Evolutionary conservation across 2,329 filamentous ascomycete species (phyloP).

Genomic region (Didymella pinodella): DNA sequence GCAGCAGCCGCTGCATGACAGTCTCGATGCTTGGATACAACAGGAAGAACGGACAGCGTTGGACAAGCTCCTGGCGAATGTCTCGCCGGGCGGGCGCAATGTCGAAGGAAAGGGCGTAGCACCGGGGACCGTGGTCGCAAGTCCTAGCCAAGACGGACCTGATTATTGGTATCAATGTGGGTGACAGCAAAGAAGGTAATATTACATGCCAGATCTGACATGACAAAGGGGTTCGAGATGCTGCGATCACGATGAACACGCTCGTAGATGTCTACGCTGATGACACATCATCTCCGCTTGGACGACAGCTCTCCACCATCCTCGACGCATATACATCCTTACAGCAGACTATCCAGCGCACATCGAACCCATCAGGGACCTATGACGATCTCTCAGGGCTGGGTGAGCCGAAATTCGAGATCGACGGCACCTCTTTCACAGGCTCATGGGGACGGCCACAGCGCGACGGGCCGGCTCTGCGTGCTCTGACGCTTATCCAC

Average conservation of each 20-base stretch:
- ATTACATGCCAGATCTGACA: constrained; percentile 10
- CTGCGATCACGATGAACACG: constrained; percentile 54
- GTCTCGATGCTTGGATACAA: constrained; percentile 49
- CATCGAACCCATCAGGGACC: constrained; percentile 49
- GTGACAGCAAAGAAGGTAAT: neutral
- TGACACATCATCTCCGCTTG: constrained; percentile 37
- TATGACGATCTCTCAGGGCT: constrained; percentile 50
- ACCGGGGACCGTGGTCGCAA: constrained; percentile 54
- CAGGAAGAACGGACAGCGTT: constrained; percentile 48
- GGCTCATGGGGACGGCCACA: constrained; percentile 55
- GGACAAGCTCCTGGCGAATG: constrained; percentile 53
- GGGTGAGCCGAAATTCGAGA: constrained; percentile 56
- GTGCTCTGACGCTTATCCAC: constrained; percentile 53
- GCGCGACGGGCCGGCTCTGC: constrained; percentile 55
- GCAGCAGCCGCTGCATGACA: constrained; percentile 41
- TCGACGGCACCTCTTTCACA: constrained; percentile 48
- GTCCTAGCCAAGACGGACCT: constrained; percentile 51
- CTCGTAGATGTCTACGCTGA: constrained; percentile 52
- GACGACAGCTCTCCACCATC: constrained; percentile 39
- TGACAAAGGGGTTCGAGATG: constrained; percentile 53
- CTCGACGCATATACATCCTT: constrained; percentile 46
- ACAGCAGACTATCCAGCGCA: constrained; percentile 50
- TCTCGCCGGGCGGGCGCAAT: constrained; percentile 53
- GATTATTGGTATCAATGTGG: constrained; percentile 57
- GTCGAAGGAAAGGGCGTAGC: constrained; percentile 45